Percentiles rank a stretch among this genome's conserved stretches.
These are phyloP conservation scores for Ogataea pignaliae DNA, from an alignment of 805 yeast genomes.

Conservation along the genomic window DNA sequence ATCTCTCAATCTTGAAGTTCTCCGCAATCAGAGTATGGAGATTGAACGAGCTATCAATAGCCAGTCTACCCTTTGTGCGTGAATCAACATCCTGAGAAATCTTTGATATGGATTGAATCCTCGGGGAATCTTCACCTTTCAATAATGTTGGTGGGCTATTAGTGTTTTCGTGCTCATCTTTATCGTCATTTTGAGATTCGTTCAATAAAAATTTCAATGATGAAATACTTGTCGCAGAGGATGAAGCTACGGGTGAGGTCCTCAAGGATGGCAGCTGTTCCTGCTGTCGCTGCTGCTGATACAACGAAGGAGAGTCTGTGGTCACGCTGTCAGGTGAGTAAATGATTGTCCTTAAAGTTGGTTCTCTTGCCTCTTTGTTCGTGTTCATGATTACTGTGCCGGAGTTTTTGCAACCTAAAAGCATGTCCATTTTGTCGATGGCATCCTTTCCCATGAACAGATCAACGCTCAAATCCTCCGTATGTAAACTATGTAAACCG, in stretches of 20 bases:
- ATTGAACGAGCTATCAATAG: conserved; percentile 5
- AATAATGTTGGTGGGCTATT: neutral
- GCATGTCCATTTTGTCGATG: conserved; percentile 1
- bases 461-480: conserved; percentile 6
- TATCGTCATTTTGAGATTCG: neutral
- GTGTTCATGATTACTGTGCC: neutral
- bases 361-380: neutral
- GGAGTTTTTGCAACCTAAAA: neutral
- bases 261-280: neutral
- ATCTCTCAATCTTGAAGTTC: conserved; percentile 12
- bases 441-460: conserved; percentile 2
- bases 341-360: neutral
- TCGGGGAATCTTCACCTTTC: neutral
- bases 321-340: neutral
- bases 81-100: neutral
- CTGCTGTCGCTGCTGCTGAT: neutral
- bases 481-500: conserved; percentile 2
- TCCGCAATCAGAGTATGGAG: conserved; percentile 16
- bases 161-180: no score
- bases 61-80: neutral
- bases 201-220: neutral
- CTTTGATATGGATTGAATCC: neutral
- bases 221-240: neutral
- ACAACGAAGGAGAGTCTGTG: neutral
- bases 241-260: neutral